Conservation (phyloP, 345 rosid genomes). For the Bruguiera gymnorhiza region DNA sequence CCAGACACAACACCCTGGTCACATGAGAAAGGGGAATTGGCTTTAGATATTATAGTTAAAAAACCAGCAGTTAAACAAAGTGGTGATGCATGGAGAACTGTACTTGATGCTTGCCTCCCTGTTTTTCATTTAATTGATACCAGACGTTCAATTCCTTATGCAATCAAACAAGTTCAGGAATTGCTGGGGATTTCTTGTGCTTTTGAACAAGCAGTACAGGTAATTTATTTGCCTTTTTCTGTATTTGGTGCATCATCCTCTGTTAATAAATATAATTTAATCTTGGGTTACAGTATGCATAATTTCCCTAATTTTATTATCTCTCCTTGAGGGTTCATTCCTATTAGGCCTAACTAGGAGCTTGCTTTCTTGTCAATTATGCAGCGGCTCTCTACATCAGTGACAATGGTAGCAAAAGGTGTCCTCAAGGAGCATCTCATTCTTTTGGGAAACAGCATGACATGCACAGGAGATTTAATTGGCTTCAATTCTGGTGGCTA, state of each 20-base stretch:
- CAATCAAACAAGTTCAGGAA: slow-evolving; percentile 83
- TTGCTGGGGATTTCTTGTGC: slow-evolving; percentile 86
- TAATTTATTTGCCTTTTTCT: slow-evolving; percentile 16
- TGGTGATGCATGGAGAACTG: slow-evolving; percentile 97
- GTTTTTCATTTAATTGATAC: slow-evolving; percentile 75
- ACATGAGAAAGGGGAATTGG: slow-evolving; percentile 68
- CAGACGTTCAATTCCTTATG: slow-evolving; percentile 78
- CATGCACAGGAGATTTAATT: slow-evolving; percentile 76
- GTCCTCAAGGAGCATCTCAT: slow-evolving; percentile 82
- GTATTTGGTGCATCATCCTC: not conserved
- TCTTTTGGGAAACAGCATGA: slow-evolving; percentile 84
- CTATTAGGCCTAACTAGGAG: not conserved
- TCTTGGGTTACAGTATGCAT: not conserved
- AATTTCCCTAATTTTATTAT: not conserved
- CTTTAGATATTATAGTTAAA: slow-evolving; percentile 66
- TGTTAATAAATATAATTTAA: not conserved
- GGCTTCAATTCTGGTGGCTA: slow-evolving; percentile 90
- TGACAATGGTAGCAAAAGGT: slow-evolving; percentile 78
- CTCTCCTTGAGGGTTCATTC: no score
- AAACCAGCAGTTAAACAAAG: slow-evolving; percentile 68
- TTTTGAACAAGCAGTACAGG: slow-evolving; percentile 94
- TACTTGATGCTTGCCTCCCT: slow-evolving; percentile 82
- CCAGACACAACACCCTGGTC: slow-evolving; percentile 65
- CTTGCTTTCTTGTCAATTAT: slow-evolving; percentile 16
- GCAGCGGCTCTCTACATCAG: slow-evolving; percentile 91